Evolutionary conservation across 2,329 filamentous ascomycete species (phyloP).

Genomic region (Pseudogymnoascus sp.): DNA sequence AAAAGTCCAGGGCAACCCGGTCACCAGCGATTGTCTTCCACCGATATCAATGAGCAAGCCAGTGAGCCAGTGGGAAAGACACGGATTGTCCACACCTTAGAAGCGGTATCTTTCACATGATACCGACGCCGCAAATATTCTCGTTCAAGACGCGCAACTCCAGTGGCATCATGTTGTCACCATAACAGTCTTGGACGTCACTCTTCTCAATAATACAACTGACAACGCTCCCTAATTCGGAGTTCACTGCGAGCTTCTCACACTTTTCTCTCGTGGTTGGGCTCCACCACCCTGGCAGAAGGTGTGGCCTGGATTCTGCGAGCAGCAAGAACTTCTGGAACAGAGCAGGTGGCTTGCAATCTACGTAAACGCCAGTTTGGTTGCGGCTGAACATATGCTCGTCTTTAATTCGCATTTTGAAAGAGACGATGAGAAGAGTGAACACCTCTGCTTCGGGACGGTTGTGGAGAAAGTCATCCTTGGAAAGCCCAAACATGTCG

Average conservation of each 20-base stretch:
- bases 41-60: background rate
- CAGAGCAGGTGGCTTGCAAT: slow-evolving; percentile 8
- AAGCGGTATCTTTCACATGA: background rate
- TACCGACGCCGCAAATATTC: slow-evolving; percentile 14
- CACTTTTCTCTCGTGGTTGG: slow-evolving; percentile 15
- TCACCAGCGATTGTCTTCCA: background rate
- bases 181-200: slow-evolving; percentile 18
- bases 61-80: background rate
- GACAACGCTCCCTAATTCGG: slow-evolving; percentile 12
- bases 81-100: background rate
- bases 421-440: slow-evolving; percentile 16
- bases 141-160: slow-evolving; percentile 17
- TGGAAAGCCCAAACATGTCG: slow-evolving; percentile 14
- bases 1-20: background rate
- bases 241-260: slow-evolving; percentile 9
- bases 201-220: slow-evolving; percentile 15
- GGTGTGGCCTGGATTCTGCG: slow-evolving; percentile 12
- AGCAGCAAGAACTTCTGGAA: slow-evolving; percentile 17
- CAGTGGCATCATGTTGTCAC: slow-evolving; percentile 16
- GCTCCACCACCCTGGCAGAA: slow-evolving; percentile 17
- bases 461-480: slow-evolving; percentile 12
- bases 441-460: slow-evolving; percentile 14
- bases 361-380: slow-evolving; percentile 12
- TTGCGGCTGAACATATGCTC: slow-evolving; percentile 14
- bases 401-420: slow-evolving; percentile 17